phyloP scores from a whole-genome alignment of 345 rosid genomes.

The Boechera divaricarpa region DNA sequence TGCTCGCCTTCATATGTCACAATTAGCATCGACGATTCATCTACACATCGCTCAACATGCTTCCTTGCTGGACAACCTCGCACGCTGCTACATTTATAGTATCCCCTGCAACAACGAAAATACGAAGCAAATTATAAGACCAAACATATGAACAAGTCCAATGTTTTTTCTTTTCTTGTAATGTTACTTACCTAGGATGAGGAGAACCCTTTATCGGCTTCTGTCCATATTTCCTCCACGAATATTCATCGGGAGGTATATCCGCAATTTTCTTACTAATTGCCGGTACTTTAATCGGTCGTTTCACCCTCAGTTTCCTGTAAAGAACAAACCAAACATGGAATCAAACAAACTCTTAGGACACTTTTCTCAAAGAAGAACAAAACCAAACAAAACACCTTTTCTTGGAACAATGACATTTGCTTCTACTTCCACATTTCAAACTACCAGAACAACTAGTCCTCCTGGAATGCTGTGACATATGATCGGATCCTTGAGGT shows the following conservation, averaged over 20 bases:
- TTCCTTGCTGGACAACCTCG: slow-evolving; percentile 85
- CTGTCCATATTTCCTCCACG: slow-evolving; percentile 86
- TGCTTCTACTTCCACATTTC: slow-evolving; percentile 60
- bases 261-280: slow-evolving; percentile 80
- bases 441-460: slow-evolving; percentile 58
- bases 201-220: slow-evolving; percentile 85
- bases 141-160: slow-evolving; percentile 3
- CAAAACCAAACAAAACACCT: slow-evolving; percentile 22
- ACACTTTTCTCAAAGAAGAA: background rate
- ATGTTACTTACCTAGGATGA: slow-evolving; percentile 44
- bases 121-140: background rate
- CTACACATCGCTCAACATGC: slow-evolving; percentile 76
- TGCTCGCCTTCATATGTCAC: slow-evolving; percentile 85
- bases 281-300: slow-evolving; percentile 76
- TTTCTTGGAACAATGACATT: slow-evolving; percentile 75
- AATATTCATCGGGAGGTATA: slow-evolving; percentile 78
- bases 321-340: slow-evolving; percentile 14
- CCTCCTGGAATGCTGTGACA: slow-evolving; percentile 55
- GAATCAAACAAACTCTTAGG: background rate
- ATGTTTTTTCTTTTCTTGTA: slow-evolving; percentile 2
- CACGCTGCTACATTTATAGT: slow-evolving; percentile 75
- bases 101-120: slow-evolving; percentile 57
- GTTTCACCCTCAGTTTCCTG: slow-evolving; percentile 67
- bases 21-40: slow-evolving; percentile 72
- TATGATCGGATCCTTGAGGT: slow-evolving; percentile 57